These are phyloP conservation scores for Tetratostichococcus sp. DNA, from an alignment of 139 green algal species.

Conservation along the genomic window DNA sequence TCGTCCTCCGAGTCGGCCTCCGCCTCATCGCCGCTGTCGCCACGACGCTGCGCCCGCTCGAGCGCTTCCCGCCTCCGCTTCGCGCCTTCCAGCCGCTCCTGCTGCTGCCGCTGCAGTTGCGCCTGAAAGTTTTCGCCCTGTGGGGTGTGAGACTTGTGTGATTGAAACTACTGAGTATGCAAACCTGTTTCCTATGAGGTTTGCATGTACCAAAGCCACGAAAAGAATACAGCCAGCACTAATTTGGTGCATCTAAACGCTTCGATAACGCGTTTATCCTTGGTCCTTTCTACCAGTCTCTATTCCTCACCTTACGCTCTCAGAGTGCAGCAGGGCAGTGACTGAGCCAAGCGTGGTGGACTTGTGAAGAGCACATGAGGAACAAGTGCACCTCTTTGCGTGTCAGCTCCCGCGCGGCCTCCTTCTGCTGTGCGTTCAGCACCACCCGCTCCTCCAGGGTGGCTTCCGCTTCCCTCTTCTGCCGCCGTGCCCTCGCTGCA, in stretches of 20 bases:
- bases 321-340: not conserved
- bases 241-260: no score
- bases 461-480: constrained; percentile 44
- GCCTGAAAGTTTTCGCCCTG: constrained; percentile 32
- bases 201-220: no score
- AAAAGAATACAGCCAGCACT: no score
- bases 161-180: constrained; percentile 12
- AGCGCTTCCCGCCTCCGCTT: constrained; percentile 27
- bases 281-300: no score
- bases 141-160: not conserved
- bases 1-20: not conserved
- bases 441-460: constrained; percentile 44
- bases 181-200: not conserved
- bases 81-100: constrained; percentile 22
- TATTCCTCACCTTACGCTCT: no score
- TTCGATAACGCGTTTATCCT: no score
- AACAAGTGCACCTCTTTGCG: constrained; percentile 31
- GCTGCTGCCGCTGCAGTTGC: constrained; percentile 27
- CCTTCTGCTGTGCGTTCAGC: constrained; percentile 42
- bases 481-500: constrained; percentile 19
- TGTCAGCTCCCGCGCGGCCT: constrained; percentile 34
- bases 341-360: not conserved
- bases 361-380: no score
- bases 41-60: not conserved
- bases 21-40: not conserved